Evolutionary conservation across 768 basidiomycete species (phyloP).

Genomic region (Suillus subalutaceus): DNA sequence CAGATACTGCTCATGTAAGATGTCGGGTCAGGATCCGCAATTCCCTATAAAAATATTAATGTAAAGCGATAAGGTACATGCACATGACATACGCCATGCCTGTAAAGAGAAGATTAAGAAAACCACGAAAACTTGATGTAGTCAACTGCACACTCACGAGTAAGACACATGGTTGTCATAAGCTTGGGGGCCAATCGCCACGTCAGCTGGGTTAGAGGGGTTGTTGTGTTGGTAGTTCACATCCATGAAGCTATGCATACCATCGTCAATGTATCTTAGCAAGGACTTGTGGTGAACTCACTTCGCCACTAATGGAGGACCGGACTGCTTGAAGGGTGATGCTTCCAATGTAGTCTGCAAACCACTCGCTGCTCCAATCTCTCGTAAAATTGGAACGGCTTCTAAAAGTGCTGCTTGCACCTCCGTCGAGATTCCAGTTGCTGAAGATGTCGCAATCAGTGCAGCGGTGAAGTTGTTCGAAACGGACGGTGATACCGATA

Average conservation of each 20-base stretch:
- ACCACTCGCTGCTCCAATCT: conserved; percentile 26
- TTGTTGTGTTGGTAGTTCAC: too few species aligned
- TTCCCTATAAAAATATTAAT: conserved; percentile 49
- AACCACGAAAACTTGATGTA: neutral
- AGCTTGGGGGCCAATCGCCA: conserved; percentile 15
- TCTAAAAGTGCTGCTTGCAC: conserved; percentile 36
- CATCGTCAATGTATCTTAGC: neutral
- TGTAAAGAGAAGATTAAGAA: conserved; percentile 24
- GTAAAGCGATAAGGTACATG: neutral
- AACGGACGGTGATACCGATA: neutral
- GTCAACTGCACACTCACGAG: conserved; percentile 43
- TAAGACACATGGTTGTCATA: conserved; percentile 87
- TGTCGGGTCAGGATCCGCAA: conserved; percentile 62
- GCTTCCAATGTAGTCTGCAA: conserved; percentile 28
- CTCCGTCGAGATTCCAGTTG: conserved; percentile 28
- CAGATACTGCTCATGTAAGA: conserved; percentile 56
- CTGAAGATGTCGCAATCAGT: conserved; percentile 13
- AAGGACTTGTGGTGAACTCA: conserved; percentile 24
- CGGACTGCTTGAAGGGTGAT: conserved; percentile 18
- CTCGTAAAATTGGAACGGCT: conserved; percentile 39
- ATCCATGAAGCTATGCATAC: conserved; percentile 47
- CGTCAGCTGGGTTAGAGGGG: too few species aligned
- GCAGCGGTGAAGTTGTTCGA: too few species aligned
- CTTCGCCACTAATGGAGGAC: conserved; percentile 40
- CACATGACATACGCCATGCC: conserved; percentile 56